These are phyloP conservation scores for Hevea brasiliensis DNA, from an alignment of 345 rosid genomes.

Conservation along the genomic window DNA sequence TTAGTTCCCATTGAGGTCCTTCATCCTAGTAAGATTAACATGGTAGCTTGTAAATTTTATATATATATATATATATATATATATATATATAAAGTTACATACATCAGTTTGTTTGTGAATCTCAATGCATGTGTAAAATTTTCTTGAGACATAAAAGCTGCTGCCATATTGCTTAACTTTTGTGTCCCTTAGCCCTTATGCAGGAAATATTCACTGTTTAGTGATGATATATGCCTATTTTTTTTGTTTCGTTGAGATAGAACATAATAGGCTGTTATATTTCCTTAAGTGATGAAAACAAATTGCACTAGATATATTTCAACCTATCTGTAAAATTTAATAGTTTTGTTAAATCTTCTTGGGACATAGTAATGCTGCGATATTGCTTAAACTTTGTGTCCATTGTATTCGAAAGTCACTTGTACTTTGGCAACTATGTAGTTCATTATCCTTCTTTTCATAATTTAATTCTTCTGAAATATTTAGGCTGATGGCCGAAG, in stretches of 20 bases:
- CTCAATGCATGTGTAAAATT: not conserved
- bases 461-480: slow-evolving; percentile 1
- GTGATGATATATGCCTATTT: not conserved
- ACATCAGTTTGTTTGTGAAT: not conserved
- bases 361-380: not conserved
- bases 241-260: not conserved
- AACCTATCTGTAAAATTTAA: not conserved
- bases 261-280: not conserved
- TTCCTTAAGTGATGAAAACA: not conserved
- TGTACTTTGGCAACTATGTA: not conserved
- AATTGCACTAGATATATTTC: not conserved
- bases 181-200: not conserved
- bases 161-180: not conserved
- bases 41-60: not conserved
- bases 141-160: not conserved
- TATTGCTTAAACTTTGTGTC: not conserved
- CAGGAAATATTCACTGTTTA: not conserved
- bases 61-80: too few relatives aligned
- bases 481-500: slow-evolving; percentile 46
- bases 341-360: not conserved
- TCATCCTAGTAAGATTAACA: not conserved
- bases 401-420: not conserved
- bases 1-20: not conserved
- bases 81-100: too few relatives aligned
- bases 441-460: not conserved